These are phyloP conservation scores for Lyophyllum decastes DNA, from an alignment of 768 basidiomycete species.

Conservation along the genomic window DNA sequence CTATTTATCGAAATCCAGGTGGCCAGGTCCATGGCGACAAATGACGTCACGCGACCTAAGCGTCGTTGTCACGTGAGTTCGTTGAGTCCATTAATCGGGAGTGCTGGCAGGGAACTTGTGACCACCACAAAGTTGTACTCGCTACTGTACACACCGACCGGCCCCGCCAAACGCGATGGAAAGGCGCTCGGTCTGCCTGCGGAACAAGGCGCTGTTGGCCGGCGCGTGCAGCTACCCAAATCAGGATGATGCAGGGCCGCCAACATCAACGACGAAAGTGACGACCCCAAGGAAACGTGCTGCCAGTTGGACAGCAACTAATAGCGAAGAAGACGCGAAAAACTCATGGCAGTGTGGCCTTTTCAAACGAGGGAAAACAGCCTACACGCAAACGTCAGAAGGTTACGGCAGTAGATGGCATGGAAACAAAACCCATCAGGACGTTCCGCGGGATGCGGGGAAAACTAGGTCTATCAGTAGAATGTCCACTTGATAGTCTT, in stretches of 20 bases:
- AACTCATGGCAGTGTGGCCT: background rate
- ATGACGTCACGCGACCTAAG: slow-evolving; percentile 23
- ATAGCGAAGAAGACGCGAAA: background rate
- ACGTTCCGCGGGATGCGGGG: slow-evolving; percentile 7
- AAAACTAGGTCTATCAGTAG: background rate
- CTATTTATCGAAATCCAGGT: slow-evolving; percentile 10
- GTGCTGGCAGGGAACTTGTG: no score
- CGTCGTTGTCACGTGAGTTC: background rate
- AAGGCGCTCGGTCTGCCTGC: background rate
- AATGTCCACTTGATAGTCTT: background rate
- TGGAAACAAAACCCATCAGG: no score
- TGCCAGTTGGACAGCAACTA: background rate
- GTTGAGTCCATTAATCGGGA: background rate
- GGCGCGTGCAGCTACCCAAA: background rate
- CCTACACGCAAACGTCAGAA: no score
- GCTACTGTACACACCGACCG: background rate
- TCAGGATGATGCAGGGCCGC: background rate
- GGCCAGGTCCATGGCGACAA: slow-evolving; percentile 1
- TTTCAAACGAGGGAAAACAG: background rate
- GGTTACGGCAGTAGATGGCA: no score
- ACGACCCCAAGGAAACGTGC: background rate
- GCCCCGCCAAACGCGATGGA: background rate
- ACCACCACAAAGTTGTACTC: no score
- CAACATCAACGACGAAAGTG: background rate
- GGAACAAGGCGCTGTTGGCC: background rate